Base-by-base conservation (phyloP, 2,329 filamentous ascomycete species). In the Rhynchosporium graminicola region DNA sequence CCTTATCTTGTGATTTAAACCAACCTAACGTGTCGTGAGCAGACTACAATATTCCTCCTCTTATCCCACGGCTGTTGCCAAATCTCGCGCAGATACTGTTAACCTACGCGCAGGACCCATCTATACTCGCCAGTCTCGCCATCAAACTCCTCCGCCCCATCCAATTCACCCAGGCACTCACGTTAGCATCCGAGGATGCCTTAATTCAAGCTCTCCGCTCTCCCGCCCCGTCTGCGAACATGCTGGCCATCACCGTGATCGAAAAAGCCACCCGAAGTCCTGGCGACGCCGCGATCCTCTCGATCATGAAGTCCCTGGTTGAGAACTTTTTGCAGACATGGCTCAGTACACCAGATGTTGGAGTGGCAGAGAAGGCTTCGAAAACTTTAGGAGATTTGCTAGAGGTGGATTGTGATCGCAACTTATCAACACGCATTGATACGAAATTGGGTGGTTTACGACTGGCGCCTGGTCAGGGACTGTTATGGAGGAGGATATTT, bases 101-200 rank as follows among this genome's bases (percentile, higher is more conserved):
- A 64, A 75, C 75, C 36, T 83, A 81, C 59, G 76, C 77, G 8
- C 75, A 80, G 47, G 81, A 87, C 65, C 83, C 83, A 1, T 72
- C 78, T 3, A 74, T 78, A 8, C 75, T 86, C 54, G 80, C 82
- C 64, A 80, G 78, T 59, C 75, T 87, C 38, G 78, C 83, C 50
- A 78, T 80, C 69, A 86, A 83, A 70, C 80, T 88, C 33, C 77
- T 87, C 15, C 73, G 77, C 0, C 82, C 84, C 0, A 74, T 87
- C 1, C 72, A 75, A 45, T 85, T 87, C 69, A 77, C 77, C 3
- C 77, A 83, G 50, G 76, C 80, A 15, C 76, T 87, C 65, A 75
- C 78, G 1, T 73, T 87, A 7, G 82, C 83, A 10, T 79, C 82
- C 29, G 77, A 81, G 48, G 77, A 80, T 5, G 76, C 80, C 13